Evolutionary conservation across 345 rosid genomes (phyloP).

Genomic region (Draba incana): DNA sequence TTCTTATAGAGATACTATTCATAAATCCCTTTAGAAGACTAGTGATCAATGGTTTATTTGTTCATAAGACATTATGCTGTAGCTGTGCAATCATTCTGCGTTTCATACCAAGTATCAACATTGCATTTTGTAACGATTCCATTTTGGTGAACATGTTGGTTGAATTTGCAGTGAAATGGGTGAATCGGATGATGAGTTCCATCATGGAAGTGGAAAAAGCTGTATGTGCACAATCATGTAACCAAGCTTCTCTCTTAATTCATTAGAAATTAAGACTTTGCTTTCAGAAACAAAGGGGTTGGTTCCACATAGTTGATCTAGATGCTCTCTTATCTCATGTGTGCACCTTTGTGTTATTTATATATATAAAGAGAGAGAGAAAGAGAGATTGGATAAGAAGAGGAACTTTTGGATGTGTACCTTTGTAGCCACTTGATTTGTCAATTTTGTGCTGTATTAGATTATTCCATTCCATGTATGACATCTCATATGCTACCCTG

Average conservation of each 20-base stretch:
- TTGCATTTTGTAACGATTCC: too few species aligned
- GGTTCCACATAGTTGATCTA: too few species aligned
- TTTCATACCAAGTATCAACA: too few species aligned
- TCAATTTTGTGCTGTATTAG: slow-evolving; percentile 29
- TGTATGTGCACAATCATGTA: slow-evolving; percentile 46
- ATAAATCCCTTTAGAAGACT: too few species aligned
- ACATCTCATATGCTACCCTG: slow-evolving; percentile 32
- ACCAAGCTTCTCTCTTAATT: slow-evolving; percentile 12
- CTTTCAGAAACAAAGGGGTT: too few species aligned
- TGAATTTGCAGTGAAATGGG: slow-evolving; percentile 41
- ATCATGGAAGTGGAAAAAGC: slow-evolving; percentile 37
- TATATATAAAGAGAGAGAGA: slow-evolving; percentile 3
- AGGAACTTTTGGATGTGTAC: slow-evolving; percentile 36
- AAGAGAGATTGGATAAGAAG: slow-evolving; percentile 39
- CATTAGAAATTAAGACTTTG: too few species aligned
- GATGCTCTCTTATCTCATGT: slow-evolving; percentile 7
- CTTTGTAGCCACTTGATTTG: slow-evolving; percentile 41
- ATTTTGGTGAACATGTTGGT: background rate
- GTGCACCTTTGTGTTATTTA: slow-evolving; percentile 15
- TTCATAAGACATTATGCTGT: too few species aligned
- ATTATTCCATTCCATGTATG: slow-evolving; percentile 29
- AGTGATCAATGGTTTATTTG: too few species aligned
- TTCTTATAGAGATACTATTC: too few species aligned
- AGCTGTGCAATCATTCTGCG: too few species aligned
- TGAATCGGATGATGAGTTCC: slow-evolving; percentile 37